A percentile compares a stretch with the other conserved stretches of the same genome.
Evolutionary conservation across 1,284 basidiomycete genomes (phyloP).

Genomic region (Golubevia pallescens): DNA sequence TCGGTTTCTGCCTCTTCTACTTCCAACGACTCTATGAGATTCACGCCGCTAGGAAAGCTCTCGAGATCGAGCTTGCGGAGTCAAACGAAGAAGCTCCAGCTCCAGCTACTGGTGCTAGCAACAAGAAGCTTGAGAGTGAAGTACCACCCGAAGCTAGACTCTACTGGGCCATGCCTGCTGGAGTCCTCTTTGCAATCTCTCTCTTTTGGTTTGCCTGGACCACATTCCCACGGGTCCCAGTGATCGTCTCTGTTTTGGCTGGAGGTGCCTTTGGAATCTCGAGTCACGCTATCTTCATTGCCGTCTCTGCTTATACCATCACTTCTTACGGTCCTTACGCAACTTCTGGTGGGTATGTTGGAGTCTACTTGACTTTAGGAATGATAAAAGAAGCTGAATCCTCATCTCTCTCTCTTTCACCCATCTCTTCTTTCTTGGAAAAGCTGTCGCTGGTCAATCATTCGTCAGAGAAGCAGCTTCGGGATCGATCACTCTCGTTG

Average conservation of each 20-base stretch:
- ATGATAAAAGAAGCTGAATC: background rate
- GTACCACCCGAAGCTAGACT: constrained; percentile 22
- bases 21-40: constrained; percentile 15
- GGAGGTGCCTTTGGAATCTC: constrained; percentile 32
- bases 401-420: background rate
- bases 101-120: constrained; percentile 18
- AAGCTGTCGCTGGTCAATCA: constrained; percentile 39
- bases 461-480: constrained; percentile 35
- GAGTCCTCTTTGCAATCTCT: constrained; percentile 13
- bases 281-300: constrained; percentile 44
- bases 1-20: constrained; percentile 27
- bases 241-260: constrained; percentile 39
- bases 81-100: constrained; percentile 1
- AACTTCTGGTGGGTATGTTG: constrained; percentile 12
- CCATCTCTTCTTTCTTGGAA: background rate
- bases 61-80: background rate
- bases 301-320: constrained; percentile 46
- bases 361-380: background rate
- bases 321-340: constrained; percentile 37
- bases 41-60: background rate
- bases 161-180: constrained; percentile 13
- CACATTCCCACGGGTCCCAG: constrained; percentile 29
- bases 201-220: constrained; percentile 50
- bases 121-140: constrained; percentile 15
- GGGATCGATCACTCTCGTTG: constrained; percentile 30